These are phyloP conservation scores for Teunomyces panamensis DNA, from an alignment of 805 yeast genomes.

Conservation along the genomic window DNA sequence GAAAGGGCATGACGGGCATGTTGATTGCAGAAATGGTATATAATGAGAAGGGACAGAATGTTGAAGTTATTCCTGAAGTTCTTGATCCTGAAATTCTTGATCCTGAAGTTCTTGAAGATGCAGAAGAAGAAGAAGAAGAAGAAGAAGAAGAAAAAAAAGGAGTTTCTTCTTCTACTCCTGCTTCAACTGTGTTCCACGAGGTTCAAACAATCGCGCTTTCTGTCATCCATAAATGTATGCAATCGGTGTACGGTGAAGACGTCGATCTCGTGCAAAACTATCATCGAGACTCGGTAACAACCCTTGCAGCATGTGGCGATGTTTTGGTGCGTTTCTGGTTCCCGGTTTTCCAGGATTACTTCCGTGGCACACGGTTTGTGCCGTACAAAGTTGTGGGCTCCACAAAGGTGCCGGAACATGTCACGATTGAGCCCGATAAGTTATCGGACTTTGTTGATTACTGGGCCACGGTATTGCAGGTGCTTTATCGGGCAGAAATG, in stretches of 20 bases:
- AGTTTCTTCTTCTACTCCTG: too few relatives aligned
- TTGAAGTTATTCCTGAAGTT: too few relatives aligned
- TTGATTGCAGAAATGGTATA: conserved; percentile 29
- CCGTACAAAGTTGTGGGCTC: conserved; percentile 18
- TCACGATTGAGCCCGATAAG: conserved; percentile 11
- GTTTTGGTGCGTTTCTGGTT: conserved; percentile 48
- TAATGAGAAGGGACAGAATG: not conserved
- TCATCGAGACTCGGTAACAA: conserved; percentile 27
- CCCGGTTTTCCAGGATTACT: conserved; percentile 56
- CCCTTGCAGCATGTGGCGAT: conserved; percentile 42
- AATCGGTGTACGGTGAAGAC: conserved; percentile 56
- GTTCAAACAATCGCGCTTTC: conserved; percentile 37
- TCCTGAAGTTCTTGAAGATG: too few relatives aligned
- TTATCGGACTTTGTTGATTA: conserved; percentile 43
- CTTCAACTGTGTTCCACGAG: not conserved
- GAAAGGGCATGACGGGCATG: conserved; percentile 43
- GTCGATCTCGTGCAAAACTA: conserved; percentile 48
- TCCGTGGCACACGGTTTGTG: conserved; percentile 17
- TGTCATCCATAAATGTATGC: conserved; percentile 51
- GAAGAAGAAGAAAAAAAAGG: too few relatives aligned
- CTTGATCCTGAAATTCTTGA: too few relatives aligned
- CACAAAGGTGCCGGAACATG: conserved; percentile 12
- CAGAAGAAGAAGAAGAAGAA: too few relatives aligned
- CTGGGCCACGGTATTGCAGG: conserved; percentile 49
- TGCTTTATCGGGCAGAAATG: conserved; percentile 38